Percentiles rank a stretch among this genome's conserved stretches.
Evolutionary conservation across 805 yeast species (phyloP).

Genomic region (Monosporozyma unispora): DNA sequence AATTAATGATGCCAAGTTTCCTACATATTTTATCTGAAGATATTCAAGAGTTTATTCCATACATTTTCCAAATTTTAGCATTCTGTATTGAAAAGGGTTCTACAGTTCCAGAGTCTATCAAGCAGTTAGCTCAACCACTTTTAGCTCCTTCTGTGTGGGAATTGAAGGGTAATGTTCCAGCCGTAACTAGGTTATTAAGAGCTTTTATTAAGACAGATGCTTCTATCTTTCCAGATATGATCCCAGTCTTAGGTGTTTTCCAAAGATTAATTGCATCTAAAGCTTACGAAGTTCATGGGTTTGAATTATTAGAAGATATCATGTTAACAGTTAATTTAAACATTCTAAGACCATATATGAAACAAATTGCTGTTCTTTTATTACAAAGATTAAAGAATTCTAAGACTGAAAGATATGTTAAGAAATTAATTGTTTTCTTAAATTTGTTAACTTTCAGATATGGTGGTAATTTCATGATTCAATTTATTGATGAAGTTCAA

Average conservation of each 20-base stretch:
- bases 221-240: conserved; percentile 36
- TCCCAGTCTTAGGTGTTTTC: conserved; percentile 90
- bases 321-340: conserved; percentile 46
- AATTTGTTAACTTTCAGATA: conserved; percentile 42
- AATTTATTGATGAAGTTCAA: conserved; percentile 68
- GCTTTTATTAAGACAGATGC: conserved; percentile 45
- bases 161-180: conserved; percentile 85
- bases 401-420: conserved; percentile 72
- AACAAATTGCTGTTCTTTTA: conserved; percentile 66
- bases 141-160: conserved; percentile 94
- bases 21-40: conserved; percentile 66
- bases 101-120: conserved; percentile 56
- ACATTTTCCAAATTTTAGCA: conserved; percentile 83
- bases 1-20: conserved; percentile 55
- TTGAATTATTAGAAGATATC: conserved; percentile 72
- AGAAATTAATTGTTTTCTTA: conserved; percentile 59
- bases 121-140: conserved; percentile 65
- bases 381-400: conserved; percentile 73
- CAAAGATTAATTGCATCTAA: conserved; percentile 86
- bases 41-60: conserved; percentile 90
- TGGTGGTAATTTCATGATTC: conserved; percentile 45
- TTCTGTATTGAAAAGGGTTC: conserved; percentile 50
- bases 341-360: conserved; percentile 44
- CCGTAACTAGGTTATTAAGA: conserved; percentile 69
- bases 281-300: conserved; percentile 70